Base-by-base conservation (phyloP, 495 filamentous ascomycete species). In the Extremus antarcticus region DNA sequence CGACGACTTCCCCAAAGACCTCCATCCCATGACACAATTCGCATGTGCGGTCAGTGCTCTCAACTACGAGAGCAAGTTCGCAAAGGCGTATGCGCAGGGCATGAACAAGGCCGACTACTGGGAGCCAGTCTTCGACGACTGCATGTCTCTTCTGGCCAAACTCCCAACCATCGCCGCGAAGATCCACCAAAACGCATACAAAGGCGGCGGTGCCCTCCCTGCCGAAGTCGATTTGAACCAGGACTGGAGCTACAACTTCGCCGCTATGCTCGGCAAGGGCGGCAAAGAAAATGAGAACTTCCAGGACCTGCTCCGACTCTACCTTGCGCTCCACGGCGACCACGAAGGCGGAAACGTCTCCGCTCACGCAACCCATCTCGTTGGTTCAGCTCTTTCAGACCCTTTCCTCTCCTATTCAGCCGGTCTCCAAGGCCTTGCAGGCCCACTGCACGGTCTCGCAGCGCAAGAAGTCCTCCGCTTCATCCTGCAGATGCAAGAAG, bases 11-110 rank as follows among this genome's bases (percentile, higher is more conserved):
- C 91, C 91, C 56, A 79, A 69, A 39, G 82, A 85, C 61, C 81
- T 97, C 54, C 92, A 98, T 71, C 92, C 92, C 43, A 98, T 98
- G 92, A 96, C 92, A 22, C 92, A 98, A 70, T 87, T 98, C 59
- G 83, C 92, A 48, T 88, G 94, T 63, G 88, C 90, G 24, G 91
- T 97, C 25, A 92, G 89, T 19, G 85, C 92, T 9, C 79, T 98
- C 50, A 96, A 92, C 71, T 85, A 95, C 70, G 86, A 86, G 51
- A 94, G 87, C 59, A 79, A 82, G 58, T 98, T 98, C 64, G 92
- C 92, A 53, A 88, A 88, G 71, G 83, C 85, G 25, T 98, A 98
- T 69, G 92, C 88, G 69, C 72, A 86, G 56, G 92, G 92, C 23
- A 74, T 96, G 48, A 81, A 81, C 71, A 98, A 97, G 76, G 84